phyloP scores from a whole-genome alignment of 1,139 yeast genomes.

The Blastobotrys apis region DNA sequence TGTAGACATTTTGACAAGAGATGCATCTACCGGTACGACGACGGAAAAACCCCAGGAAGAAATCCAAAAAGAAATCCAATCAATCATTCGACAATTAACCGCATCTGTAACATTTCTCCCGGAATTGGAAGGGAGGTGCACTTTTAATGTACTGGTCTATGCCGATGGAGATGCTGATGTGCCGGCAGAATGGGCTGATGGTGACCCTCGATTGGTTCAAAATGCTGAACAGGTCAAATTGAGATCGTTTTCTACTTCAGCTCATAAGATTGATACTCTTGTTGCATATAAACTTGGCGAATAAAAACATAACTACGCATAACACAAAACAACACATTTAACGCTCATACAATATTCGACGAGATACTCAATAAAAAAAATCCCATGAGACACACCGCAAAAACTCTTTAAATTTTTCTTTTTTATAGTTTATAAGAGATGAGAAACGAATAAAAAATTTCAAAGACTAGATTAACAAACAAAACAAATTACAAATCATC shows the following conservation, averaged over 20 bases:
- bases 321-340: too few species aligned
- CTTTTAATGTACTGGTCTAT: constrained; percentile 83
- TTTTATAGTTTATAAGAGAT: not conserved
- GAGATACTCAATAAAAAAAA: not conserved
- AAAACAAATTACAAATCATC: constrained; percentile 52
- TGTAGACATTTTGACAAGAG: constrained; percentile 43
- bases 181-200: constrained; percentile 85
- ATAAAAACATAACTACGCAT: too few species aligned
- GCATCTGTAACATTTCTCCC: constrained; percentile 87
- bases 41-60: constrained; percentile 44
- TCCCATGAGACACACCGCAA: not conserved
- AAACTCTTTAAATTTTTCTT: not conserved
- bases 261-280: constrained; percentile 68
- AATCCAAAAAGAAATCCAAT: constrained; percentile 73
- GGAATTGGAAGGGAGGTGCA: constrained; percentile 59
- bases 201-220: constrained; percentile 55
- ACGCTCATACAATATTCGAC: not conserved
- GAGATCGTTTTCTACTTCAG: constrained; percentile 61
- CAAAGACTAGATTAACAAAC: too few species aligned
- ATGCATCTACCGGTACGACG: constrained; percentile 13
- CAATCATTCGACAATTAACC: constrained; percentile 82
- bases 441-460: not conserved
- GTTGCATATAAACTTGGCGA: constrained; percentile 58
- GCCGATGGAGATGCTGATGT: constrained; percentile 69
- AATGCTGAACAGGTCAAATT: constrained; percentile 67